Evolutionary conservation across 176 grass and related monocot species (phyloP).

Genomic region (Musa troglodytarum): DNA sequence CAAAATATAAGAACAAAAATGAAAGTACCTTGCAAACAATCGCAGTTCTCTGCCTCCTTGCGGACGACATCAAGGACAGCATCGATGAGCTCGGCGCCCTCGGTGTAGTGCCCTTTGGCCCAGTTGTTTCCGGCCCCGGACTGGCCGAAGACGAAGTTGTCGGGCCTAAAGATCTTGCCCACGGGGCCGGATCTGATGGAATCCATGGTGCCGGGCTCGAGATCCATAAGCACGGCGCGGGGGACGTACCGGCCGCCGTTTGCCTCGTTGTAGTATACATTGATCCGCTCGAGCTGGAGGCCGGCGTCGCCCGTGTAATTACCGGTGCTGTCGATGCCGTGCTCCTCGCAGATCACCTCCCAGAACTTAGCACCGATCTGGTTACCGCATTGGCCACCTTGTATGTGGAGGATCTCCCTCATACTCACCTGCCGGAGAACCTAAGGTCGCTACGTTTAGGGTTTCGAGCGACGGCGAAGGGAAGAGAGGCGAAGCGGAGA

Average conservation of each 20-base stretch:
- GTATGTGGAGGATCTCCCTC: slow-evolving; percentile 91
- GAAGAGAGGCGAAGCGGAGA: neutral
- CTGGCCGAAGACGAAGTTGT: slow-evolving; percentile 97
- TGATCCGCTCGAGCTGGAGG: slow-evolving; percentile 83
- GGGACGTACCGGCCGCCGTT: slow-evolving; percentile 63
- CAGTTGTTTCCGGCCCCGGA: slow-evolving; percentile 91
- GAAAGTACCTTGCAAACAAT: slow-evolving; percentile 68
- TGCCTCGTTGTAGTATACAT: slow-evolving; percentile 98
- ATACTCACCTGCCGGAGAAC: slow-evolving; percentile 23
- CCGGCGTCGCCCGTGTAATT: slow-evolving; percentile 64
- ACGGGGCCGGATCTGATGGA: slow-evolving; percentile 59
- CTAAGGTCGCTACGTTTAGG: neutral
- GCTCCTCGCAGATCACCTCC: slow-evolving; percentile 95
- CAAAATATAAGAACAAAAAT: neutral
- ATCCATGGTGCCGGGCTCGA: slow-evolving; percentile 90
- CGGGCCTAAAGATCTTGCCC: slow-evolving; percentile 91
- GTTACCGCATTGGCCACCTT: slow-evolving; percentile 91
- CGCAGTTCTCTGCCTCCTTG: slow-evolving; percentile 98
- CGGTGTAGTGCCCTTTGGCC: slow-evolving; percentile 94
- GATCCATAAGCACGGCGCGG: slow-evolving; percentile 89
- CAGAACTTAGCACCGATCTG: slow-evolving; percentile 94
- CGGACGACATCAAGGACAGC: slow-evolving; percentile 88
- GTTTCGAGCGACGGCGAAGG: neutral
- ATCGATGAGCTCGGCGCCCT: slow-evolving; percentile 93
- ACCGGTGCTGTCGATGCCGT: slow-evolving; percentile 73